Conservation (phyloP, 352 stramenopile genomes). For the Globisporangium mamillatum region DNA sequence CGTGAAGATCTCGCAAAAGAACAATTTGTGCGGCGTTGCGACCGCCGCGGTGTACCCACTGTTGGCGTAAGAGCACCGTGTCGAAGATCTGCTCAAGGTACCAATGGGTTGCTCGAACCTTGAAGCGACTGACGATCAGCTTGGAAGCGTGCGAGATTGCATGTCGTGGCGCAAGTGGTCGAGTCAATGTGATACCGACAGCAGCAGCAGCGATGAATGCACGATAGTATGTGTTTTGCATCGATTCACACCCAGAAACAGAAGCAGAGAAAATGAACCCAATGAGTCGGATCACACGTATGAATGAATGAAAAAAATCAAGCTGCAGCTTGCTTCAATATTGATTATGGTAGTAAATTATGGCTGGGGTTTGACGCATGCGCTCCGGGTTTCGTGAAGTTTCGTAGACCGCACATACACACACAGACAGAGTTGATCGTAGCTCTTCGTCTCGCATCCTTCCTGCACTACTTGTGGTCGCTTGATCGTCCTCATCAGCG, state of each 20-base stretch:
- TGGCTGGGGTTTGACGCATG: background rate
- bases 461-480: background rate
- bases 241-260: background rate
- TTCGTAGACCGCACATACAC: background rate
- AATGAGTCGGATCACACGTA: background rate
- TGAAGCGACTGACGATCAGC: background rate
- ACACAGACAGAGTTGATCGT: background rate
- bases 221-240: background rate
- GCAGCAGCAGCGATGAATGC: background rate
- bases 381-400: background rate
- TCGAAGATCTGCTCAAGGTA: background rate
- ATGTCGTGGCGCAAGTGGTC: background rate
- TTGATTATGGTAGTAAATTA: background rate
- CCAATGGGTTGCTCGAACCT: background rate
- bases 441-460: background rate
- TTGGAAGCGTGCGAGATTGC: background rate
- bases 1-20: conserved; percentile 89
- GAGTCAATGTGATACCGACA: background rate
- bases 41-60: conserved; percentile 85
- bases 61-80: conserved; percentile 29
- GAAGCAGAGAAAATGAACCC: background rate
- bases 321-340: background rate
- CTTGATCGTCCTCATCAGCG: background rate
- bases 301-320: background rate
- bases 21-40: conserved; percentile 95